Evolutionary conservation across 2,329 filamentous ascomycete species (phyloP), one percentile per base, ranked within the genome.

Genomic region (Xylariaceae sp.): DNA sequence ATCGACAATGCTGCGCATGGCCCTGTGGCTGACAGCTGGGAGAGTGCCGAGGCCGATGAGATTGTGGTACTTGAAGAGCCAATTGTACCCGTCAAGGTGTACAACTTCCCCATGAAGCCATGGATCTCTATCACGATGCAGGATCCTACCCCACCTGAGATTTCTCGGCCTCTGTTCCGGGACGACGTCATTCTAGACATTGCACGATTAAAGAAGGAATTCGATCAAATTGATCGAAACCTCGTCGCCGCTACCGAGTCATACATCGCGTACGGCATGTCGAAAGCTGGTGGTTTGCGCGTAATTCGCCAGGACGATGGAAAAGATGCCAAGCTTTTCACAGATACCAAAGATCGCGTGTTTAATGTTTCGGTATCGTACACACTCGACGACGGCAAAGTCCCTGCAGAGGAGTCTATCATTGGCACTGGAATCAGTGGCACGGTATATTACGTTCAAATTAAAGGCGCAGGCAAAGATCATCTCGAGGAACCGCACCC

Each of bases 281-380:
- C 90, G 49, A 97, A 96, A 78, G 90, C 92, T 65, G 92, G 92
- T 54, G 94, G 94, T 52, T 85, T 99, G 68, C 87, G 93, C 58
- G 88, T 99, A 59, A 97, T 99, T 71, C 86, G 91, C 63, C 94
- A 99, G 76, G 90, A 96, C 66, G 92, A 96, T 70, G 94, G 94
- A 60, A 88, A 87, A 66, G 92, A 97, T 73, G 89, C 90, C 71
- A 92, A 95, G 74, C 84, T 97, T 18, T 97, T 97, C 74, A 90
- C 90, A 56, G 88, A 92, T 68, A 92, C 89, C 56, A 88, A 91
- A 71, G 94, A 99, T 73, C 90, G 94, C 64, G 90, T 97, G 59
- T 97, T 97, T 80, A 97, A 94, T 72, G 88, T 99, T 18, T 84
- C 91, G 66, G 84, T 96, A 65, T 95, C 90, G 57, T 84, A 86